Evolutionary conservation across 129 eudicot species (phyloP).

Genomic region (Escallonia herrerae): DNA sequence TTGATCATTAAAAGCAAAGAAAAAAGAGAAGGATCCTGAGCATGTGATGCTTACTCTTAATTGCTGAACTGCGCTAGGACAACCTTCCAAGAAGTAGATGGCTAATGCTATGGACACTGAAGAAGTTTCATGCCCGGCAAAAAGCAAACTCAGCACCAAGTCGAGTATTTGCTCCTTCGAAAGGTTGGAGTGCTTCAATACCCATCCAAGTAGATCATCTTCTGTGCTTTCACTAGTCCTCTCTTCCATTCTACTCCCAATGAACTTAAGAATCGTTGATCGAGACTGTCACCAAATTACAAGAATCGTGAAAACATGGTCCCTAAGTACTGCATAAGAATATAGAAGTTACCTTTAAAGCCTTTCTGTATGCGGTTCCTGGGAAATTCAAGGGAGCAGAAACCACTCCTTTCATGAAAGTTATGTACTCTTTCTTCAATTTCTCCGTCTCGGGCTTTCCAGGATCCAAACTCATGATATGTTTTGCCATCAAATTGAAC

Average conservation of each 20-base stretch:
- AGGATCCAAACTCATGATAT: constrained; percentile 97
- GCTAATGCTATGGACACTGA: constrained; percentile 88
- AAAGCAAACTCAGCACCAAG: constrained; percentile 75
- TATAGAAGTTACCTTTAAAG: constrained; percentile 42
- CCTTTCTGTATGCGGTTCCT: constrained; percentile 89
- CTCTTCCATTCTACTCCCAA: constrained; percentile 75
- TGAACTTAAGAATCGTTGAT: constrained; percentile 64
- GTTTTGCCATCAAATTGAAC: constrained; percentile 91
- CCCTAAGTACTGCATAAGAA: too few relatives aligned
- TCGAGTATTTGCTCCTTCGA: constrained; percentile 94
- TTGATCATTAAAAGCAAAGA: not conserved
- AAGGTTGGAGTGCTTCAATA: constrained; percentile 64
- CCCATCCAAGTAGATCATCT: constrained; percentile 96
- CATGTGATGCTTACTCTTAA: constrained; percentile 49
- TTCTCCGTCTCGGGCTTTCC: constrained; percentile 78
- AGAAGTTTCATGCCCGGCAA: constrained; percentile 98
- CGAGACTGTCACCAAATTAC: constrained; percentile 51
- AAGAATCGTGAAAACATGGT: too few relatives aligned
- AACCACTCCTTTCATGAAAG: constrained; percentile 97
- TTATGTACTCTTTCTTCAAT: constrained; percentile 80
- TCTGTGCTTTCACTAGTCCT: constrained; percentile 36
- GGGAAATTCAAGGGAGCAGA: constrained; percentile 89
- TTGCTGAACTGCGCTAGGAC: constrained; percentile 67
- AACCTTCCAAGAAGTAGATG: constrained; percentile 73
- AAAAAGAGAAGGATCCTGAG: not conserved